A percentile compares a stretch with the other conserved stretches of the same genome.
Evolutionary conservation across 345 rosid genomes (phyloP).

Genomic region (Syzygium jambos): DNA sequence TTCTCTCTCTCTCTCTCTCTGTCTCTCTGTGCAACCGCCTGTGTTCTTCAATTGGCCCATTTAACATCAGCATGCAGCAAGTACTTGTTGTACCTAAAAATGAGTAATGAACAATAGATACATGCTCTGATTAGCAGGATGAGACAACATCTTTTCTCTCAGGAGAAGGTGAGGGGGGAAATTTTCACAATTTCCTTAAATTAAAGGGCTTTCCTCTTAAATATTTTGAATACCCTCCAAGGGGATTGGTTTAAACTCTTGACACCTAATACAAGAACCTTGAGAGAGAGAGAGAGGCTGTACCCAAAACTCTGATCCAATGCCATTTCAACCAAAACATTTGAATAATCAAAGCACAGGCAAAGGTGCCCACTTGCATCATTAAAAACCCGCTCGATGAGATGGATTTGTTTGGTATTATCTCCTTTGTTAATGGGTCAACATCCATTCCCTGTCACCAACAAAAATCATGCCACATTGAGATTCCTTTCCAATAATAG

Average conservation of each 20-base stretch:
- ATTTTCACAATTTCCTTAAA: neutral
- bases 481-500: constrained; percentile 68
- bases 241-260: neutral
- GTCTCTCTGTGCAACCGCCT: constrained; percentile 72
- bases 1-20: neutral
- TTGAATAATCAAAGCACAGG: constrained; percentile 12
- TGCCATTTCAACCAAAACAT: neutral
- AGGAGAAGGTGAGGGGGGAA: neutral
- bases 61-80: constrained; percentile 28
- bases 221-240: neutral
- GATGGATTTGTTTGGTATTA: constrained; percentile 77
- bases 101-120: neutral
- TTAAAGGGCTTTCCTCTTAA: neutral
- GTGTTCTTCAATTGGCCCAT: constrained; percentile 58
- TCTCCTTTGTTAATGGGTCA: constrained; percentile 90
- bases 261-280: neutral
- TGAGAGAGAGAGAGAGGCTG: neutral
- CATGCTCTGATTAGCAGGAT: neutral
- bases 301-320: neutral
- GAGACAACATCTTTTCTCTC: neutral
- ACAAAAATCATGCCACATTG: constrained; percentile 81
- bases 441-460: constrained; percentile 85
- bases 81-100: constrained; percentile 10
- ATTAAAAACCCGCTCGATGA: constrained; percentile 12
- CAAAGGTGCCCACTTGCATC: constrained; percentile 31